Evolutionary conservation across 2,329 filamentous ascomycete genomes (phyloP), one percentile per base, ranked within the genome.

Genomic region (Emmonsiellopsis sp.): DNA sequence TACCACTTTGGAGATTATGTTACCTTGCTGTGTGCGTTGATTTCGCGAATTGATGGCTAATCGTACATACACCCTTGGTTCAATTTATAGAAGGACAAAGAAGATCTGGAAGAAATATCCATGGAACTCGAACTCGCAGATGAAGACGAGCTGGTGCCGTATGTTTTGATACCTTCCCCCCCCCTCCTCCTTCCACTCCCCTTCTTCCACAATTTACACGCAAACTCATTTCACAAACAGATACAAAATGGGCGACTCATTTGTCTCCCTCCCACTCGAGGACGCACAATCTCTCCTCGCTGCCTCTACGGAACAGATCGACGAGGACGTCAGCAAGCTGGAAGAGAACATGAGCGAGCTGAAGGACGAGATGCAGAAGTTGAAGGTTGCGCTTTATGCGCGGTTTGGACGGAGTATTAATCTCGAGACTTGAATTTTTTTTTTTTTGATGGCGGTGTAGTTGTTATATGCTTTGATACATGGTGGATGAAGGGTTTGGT

Each of bases 331-430:
- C 13, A 77, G 79, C 17, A 77, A 73, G 55, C 73, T 96, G 52
- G 90, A 96, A 71, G 87, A 89, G 51, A 87, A 85, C 65, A 73
- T 97, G 40, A 80, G 80, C 52, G 77, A 77, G 2, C 78, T 95
- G 51, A 85, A 85, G 53, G 90, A 94, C 59, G 88, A 96, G 68
- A 91, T 97, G 87, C 81, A 83, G 57, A 79, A 87, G 68, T 77
- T 98, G 59, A 98, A 98, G 77, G 87, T 95, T 55, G 84, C 88
- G 57, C 75, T 98, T 57, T 98, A 98, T 72, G 91, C 90, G 36
- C 83, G 94, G 57, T 98, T 98, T 72, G 93, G 93, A 53, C 84
- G 87, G 70, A 95, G 91, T 69, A 98, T 98, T 77, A 98, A 98
- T 72, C 78, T 97, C 60, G 93, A 98, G 53, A 57, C 58, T 48